phyloP scores from a whole-genome alignment of 371 early-diverging fungal genomes.

The Apophysomyces ossiformis region DNA sequence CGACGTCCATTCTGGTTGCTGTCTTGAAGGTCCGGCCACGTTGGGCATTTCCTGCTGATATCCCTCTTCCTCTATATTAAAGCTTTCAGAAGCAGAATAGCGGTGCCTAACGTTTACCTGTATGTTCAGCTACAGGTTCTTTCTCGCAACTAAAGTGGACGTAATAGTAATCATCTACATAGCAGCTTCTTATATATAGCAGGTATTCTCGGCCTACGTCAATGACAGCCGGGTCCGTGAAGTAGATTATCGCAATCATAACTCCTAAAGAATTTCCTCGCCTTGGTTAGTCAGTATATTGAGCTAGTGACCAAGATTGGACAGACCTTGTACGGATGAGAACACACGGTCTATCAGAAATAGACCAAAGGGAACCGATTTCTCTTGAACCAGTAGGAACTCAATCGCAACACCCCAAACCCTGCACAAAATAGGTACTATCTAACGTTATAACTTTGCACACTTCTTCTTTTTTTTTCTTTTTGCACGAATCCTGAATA shows the following conservation, averaged over 20 bases:
- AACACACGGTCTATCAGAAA: constrained; percentile 37
- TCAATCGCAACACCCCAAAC: constrained; percentile 40
- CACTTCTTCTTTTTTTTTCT: background rate
- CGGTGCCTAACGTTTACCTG: background rate
- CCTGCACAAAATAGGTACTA: constrained; percentile 44
- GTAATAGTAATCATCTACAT: constrained; percentile 40
- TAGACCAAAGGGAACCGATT: constrained; percentile 24
- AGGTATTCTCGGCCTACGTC: constrained; percentile 18
- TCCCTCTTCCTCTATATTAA: background rate
- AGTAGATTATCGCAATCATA: constrained; percentile 39
- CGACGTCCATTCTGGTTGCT: background rate
- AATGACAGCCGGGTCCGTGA: constrained; percentile 42
- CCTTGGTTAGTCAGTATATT: background rate
- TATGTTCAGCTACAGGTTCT: background rate
- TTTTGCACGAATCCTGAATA: background rate
- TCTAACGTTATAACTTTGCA: background rate
- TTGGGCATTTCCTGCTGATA: background rate
- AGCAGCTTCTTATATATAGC: constrained; percentile 21
- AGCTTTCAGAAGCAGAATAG: background rate
- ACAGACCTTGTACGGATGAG: constrained; percentile 34
- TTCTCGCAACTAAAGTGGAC: constrained; percentile 14
- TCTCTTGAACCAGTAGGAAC: constrained; percentile 18
- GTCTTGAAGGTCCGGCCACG: background rate
- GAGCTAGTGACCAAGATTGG: background rate
- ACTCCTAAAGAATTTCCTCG: constrained; percentile 26